Evolutionary conservation across 495 filamentous ascomycete genomes (phyloP), one percentile per base, ranked within the genome.

Genomic region (Oidiodendron maius): DNA sequence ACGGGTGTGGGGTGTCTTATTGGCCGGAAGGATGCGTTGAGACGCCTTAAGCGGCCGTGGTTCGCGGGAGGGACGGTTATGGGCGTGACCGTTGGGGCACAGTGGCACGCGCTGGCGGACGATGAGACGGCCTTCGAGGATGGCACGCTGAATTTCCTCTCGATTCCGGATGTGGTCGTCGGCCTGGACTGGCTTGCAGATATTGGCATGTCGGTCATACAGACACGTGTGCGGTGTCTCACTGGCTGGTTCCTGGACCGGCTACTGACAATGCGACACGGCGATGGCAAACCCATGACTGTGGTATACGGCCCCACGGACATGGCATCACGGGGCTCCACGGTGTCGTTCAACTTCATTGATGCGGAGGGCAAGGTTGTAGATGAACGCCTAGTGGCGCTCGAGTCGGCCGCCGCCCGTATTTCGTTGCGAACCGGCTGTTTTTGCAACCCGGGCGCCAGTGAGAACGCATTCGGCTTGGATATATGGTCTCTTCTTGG

Each of bases 61-160:
- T 84, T 84, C 60, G 68, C 71, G 4, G 81, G 81, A 5, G 80
- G 80, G 0, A 80, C 79, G 0, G 71, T 83, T 9, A 71, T 78
- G 70, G 70, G 78, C 9, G 70, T 74, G 2, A 64, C 64, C 30
- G 56, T 71, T 3, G 60, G 64, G 1, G 61, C 70, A 11, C 63
- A 63, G 1, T 83, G 78, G 76, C 76, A 83, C 57, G 65, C 65
- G 8, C 68, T 61, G 52, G 78, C 57, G 2, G 10, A 21, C 0
- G 77, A 56, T 24, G 70, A 37, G 34, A 58, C 28, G 50, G 60
- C 38, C 43, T 82, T 83, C 2, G 81, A 84, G 52, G 81, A 84
- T 53, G 81, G 81, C 15, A 84, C 81, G 2, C 45, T 77, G 1
- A 76, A 80, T 11, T 78, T 81, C 37, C 74, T 77, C 44, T 70